Conservation (phyloP, 2,329 filamentous ascomycete genomes). For the Cryphonectria parasitica region DNA sequence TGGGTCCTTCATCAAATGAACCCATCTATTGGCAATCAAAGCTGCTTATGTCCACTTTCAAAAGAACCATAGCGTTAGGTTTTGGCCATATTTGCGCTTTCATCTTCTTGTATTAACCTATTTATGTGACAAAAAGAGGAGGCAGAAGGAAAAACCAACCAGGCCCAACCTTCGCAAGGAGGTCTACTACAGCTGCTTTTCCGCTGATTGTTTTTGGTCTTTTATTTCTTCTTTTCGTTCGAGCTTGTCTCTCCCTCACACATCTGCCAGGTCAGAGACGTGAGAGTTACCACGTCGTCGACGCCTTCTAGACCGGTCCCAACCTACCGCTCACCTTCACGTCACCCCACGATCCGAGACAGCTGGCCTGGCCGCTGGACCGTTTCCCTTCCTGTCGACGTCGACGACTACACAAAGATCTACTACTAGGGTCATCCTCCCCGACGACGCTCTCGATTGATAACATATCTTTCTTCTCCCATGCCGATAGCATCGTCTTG, state of each 20-base stretch:
- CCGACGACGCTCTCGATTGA: background rate
- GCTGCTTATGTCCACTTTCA: background rate
- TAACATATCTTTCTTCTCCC: background rate
- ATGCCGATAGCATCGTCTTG: background rate
- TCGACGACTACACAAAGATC: background rate
- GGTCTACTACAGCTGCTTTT: background rate
- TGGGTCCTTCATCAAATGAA: conserved; percentile 7
- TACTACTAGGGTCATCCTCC: background rate
- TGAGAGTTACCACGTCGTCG: background rate
- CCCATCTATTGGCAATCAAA: background rate
- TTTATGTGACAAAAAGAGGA: background rate
- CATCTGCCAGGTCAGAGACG: background rate
- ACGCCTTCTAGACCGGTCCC: background rate
- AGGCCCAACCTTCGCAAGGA: background rate
- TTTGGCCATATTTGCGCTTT: background rate
- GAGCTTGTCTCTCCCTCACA: too few relatives aligned
- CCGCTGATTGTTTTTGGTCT: background rate
- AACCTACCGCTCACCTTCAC: background rate
- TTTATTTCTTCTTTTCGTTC: too few relatives aligned
- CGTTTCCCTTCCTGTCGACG: background rate
- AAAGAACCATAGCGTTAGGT: background rate
- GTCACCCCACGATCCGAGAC: background rate
- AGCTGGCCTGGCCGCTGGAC: background rate
- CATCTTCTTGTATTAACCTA: background rate
- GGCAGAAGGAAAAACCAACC: background rate